Evolutionary conservation across 495 filamentous ascomycete species (phyloP).

Genomic region (Penicillium roqueforti): DNA sequence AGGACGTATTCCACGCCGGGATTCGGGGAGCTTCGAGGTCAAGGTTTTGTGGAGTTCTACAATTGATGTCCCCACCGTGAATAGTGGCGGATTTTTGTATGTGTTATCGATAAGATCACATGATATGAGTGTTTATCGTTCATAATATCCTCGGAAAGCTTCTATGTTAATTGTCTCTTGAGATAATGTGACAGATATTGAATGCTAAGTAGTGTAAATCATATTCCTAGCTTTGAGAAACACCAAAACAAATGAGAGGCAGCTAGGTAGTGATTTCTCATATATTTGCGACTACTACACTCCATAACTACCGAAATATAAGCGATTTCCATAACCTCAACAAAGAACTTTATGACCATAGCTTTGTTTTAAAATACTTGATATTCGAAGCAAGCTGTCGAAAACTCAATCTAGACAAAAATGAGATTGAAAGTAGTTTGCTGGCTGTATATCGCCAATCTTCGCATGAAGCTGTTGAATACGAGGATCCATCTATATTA

Average conservation of each 20-base stretch:
- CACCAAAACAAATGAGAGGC: background rate
- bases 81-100: conserved; percentile 27
- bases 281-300: background rate
- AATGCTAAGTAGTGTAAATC: background rate
- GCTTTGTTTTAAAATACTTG: background rate
- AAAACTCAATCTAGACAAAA: background rate
- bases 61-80: background rate
- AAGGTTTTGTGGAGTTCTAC: background rate
- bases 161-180: background rate
- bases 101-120: conserved; percentile 33
- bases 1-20: background rate
- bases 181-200: background rate
- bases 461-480: background rate
- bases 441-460: background rate
- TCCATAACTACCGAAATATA: background rate
- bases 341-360: background rate
- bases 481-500: background rate
- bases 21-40: conserved; percentile 12
- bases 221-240: background rate
- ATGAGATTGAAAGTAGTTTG: background rate
- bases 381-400: background rate
- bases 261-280: background rate
- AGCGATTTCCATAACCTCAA: background rate
- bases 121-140: background rate
- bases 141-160: background rate